phyloP scores from a whole-genome alignment of 805 yeast species.

The Monosporozyma unispora region DNA sequence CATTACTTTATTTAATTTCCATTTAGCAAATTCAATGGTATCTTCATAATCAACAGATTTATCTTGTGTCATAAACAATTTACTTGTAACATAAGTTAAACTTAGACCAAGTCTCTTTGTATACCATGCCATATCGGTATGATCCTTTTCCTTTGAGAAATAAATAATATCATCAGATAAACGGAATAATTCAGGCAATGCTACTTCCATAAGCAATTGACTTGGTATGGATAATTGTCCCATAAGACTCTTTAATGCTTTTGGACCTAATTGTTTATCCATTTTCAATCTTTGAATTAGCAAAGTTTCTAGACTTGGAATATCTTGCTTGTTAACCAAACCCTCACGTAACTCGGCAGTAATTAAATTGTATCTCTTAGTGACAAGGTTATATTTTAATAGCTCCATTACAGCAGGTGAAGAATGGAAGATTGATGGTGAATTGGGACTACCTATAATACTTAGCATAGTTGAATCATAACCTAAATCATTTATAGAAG shows the following conservation, averaged over 20 bases:
- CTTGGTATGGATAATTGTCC: conserved; percentile 56
- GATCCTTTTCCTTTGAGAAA: conserved; percentile 71
- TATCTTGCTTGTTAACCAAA: neutral
- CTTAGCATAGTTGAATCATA: conserved; percentile 22
- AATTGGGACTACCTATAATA: conserved; percentile 25
- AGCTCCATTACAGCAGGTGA: conserved; percentile 37
- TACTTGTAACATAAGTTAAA: conserved; percentile 63
- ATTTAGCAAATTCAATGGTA: conserved; percentile 58
- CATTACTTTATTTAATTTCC: conserved; percentile 45
- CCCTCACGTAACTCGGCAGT: conserved; percentile 12
- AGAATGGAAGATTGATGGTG: conserved; percentile 26
- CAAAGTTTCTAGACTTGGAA: conserved; percentile 31
- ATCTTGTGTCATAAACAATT: conserved; percentile 75
- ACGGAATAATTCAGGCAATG: conserved; percentile 61
- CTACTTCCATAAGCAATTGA: conserved; percentile 40
- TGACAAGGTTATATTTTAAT: conserved; percentile 46
- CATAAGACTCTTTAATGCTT: conserved; percentile 32
- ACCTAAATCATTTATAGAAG: conserved; percentile 22
- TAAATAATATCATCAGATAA: conserved; percentile 77
- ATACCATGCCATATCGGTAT: conserved; percentile 79
- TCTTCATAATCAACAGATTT: conserved; percentile 42
- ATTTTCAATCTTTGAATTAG: conserved; percentile 40
- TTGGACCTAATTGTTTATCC: conserved; percentile 32
- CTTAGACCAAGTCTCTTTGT: conserved; percentile 69
- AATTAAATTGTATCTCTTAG: conserved; percentile 38